These are phyloP conservation scores for Cucurbita argyrosperma DNA, from an alignment of 306 rosid species.

Conservation along the genomic window DNA sequence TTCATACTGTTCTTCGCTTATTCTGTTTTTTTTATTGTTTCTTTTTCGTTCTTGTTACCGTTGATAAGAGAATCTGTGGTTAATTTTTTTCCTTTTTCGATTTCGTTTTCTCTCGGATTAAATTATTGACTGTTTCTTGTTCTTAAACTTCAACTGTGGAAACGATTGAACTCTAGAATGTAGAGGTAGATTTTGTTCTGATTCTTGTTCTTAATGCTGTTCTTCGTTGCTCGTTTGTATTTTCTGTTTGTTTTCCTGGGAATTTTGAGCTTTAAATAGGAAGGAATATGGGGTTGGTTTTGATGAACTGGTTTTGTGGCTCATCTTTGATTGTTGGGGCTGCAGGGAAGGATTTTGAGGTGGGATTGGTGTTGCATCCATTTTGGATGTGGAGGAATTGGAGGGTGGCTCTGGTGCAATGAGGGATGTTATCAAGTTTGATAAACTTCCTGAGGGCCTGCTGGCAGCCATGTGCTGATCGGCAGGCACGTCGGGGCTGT, in stretches of 20 bases:
- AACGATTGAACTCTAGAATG: slow-evolving; percentile 13
- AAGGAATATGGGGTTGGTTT: not conserved
- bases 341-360: slow-evolving; percentile 13
- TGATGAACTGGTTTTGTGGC: not conserved
- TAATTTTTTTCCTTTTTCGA: not conserved
- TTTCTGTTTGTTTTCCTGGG: slow-evolving; percentile 5
- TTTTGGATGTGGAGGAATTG: slow-evolving; percentile 64
- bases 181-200: slow-evolving; percentile 6
- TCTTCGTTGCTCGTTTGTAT: slow-evolving; percentile 1
- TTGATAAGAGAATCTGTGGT: not conserved
- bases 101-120: not conserved
- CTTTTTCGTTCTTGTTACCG: not conserved
- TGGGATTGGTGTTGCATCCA: slow-evolving; percentile 42
- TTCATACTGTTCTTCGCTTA: slow-evolving; percentile 12
- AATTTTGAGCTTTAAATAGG: not conserved
- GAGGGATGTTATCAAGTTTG: slow-evolving; percentile 97
- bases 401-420: slow-evolving; percentile 69
- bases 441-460: slow-evolving; percentile 82
- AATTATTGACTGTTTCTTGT: not conserved
- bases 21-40: not conserved
- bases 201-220: slow-evolving; percentile 3
- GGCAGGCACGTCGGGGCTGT: slow-evolving; percentile 6
- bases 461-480: slow-evolving; percentile 59
- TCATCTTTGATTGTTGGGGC: not conserved
- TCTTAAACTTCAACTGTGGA: slow-evolving; percentile 1